phyloP scores from a whole-genome alignment of 2,329 filamentous ascomycete species.

The Truncatella angustata region DNA sequence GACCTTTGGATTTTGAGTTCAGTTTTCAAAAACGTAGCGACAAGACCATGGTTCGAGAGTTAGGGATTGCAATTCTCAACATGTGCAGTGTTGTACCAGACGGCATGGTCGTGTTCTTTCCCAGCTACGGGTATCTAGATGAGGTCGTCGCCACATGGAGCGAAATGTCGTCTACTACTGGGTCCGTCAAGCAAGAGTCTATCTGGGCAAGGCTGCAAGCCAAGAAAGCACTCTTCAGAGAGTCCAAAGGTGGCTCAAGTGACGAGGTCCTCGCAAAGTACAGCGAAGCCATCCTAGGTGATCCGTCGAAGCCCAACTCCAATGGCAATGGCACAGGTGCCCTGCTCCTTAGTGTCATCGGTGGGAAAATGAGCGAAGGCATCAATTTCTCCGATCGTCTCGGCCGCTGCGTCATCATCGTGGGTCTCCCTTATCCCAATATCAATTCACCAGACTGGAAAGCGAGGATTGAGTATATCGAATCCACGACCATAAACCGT shows the following conservation, averaged over 20 bases:
- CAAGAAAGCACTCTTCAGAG: constrained; percentile 63
- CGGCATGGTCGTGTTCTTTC: constrained; percentile 92
- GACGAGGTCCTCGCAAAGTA: constrained; percentile 77
- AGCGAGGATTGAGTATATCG: constrained; percentile 84
- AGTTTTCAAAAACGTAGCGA: constrained; percentile 76
- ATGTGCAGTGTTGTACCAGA: constrained; percentile 76
- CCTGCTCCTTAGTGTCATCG: constrained; percentile 84
- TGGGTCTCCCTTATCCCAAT: constrained; percentile 92
- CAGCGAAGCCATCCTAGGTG: constrained; percentile 60
- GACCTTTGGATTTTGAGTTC: constrained; percentile 74
- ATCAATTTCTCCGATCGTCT: constrained; percentile 96
- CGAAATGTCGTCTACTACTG: constrained; percentile 20
- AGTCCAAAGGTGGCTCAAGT: constrained; percentile 52
- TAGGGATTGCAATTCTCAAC: constrained; percentile 71
- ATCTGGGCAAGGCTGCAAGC: constrained; percentile 58
- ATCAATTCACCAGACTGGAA: constrained; percentile 88
- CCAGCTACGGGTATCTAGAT: constrained; percentile 88
- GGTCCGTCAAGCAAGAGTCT: constrained; percentile 18
- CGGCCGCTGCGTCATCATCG: constrained; percentile 85
- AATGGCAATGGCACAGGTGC: constrained; percentile 54
- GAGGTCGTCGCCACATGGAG: constrained; percentile 67
- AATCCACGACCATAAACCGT: constrained; percentile 50
- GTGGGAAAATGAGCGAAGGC: constrained; percentile 92
- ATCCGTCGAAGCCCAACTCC: constrained; percentile 25
- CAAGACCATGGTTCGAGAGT: constrained; percentile 66